These are phyloP conservation scores for Phytophthora nicotianae DNA, from an alignment of 352 stramenopile genomes.

Conservation along the genomic window DNA sequence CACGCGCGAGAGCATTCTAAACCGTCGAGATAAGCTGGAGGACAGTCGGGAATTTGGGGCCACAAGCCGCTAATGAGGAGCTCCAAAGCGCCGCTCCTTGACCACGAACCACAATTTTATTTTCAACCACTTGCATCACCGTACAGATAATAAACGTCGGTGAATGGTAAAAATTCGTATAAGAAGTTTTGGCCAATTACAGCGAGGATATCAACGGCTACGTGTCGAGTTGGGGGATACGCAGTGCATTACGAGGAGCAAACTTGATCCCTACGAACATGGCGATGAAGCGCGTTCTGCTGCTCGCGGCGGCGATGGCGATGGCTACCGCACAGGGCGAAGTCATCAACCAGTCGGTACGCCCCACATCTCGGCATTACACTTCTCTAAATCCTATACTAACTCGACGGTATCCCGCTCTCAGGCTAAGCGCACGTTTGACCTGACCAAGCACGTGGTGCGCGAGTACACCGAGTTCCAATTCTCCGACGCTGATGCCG, in stretches of 20 bases:
- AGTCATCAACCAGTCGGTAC: slow-evolving; percentile 80
- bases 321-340: slow-evolving; percentile 43
- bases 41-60: slow-evolving; percentile 28
- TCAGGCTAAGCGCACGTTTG: slow-evolving; percentile 77
- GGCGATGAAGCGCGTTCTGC: slow-evolving; percentile 39
- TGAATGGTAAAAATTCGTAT: slow-evolving; percentile 19
- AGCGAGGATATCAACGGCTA: slow-evolving; percentile 23
- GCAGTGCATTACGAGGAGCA: slow-evolving; percentile 6
- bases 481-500: slow-evolving; percentile 65
- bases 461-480: slow-evolving; percentile 73
- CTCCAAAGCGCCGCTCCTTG: slow-evolving; percentile 8
- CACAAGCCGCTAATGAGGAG: slow-evolving; percentile 27
- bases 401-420: neutral
- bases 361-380: neutral
- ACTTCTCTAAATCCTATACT: neutral
- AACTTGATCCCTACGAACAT: slow-evolving; percentile 24
- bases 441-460: slow-evolving; percentile 86
- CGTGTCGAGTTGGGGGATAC: slow-evolving; percentile 31
- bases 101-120: slow-evolving; percentile 24
- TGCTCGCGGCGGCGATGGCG: slow-evolving; percentile 40
- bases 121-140: slow-evolving; percentile 21
- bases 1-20: slow-evolving; percentile 73
- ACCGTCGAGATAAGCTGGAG: slow-evolving; percentile 10
- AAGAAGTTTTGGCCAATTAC: slow-evolving; percentile 20
- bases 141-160: neutral